Evolutionary conservation across 345 rosid genomes (phyloP), one percentile per base, ranked within the genome.

Genomic region (Firmiana major): DNA sequence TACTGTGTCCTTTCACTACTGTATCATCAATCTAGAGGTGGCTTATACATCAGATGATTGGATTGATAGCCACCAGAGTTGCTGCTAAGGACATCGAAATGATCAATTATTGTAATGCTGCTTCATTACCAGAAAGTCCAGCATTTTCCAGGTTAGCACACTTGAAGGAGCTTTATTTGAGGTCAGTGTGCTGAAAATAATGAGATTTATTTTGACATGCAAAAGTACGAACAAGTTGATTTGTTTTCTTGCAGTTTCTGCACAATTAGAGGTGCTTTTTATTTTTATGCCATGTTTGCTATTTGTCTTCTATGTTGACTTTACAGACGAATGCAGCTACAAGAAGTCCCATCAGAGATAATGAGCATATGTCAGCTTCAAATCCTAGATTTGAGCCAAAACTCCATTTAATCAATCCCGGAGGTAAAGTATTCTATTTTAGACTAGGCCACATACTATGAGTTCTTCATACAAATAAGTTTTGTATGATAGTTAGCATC

Each of bases 121-220:
- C 84, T 87, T 86, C 93, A 13, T 80, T 90, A 66, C 79, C 83
- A 6, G 85, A 78, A 46, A 80, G 79, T 85, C 94, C 93, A 16
- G 81, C 84, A 73, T 95, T 95, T 86, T 88, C 91, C 11, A 70
- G 84, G 84, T 78, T 95, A 85, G 81, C 83, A 73, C 91, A 83
- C 63, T 86, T 95, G 81, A 89, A 87, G 81, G 98, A 92, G 92
- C 93, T 95, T 82, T 89, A 91, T 80, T 84, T 95, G 69, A 92
- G 99, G 99, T 95, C 71, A 77, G 84, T 78, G n/a, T 36, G 48
- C 51, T 40, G 80, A 60, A 63, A 79, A 48, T 46, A 75, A 13
- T 73, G 63, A 69, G 34, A 40, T 75, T 17, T 9, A 73, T 40
- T 28, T 26, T 4, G 19, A 72, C 46, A 38, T 17, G 70, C 9